These are phyloP conservation scores for Mycogone perniciosa DNA, from an alignment of 2,329 filamentous ascomycete genomes.

Conservation along the genomic window DNA sequence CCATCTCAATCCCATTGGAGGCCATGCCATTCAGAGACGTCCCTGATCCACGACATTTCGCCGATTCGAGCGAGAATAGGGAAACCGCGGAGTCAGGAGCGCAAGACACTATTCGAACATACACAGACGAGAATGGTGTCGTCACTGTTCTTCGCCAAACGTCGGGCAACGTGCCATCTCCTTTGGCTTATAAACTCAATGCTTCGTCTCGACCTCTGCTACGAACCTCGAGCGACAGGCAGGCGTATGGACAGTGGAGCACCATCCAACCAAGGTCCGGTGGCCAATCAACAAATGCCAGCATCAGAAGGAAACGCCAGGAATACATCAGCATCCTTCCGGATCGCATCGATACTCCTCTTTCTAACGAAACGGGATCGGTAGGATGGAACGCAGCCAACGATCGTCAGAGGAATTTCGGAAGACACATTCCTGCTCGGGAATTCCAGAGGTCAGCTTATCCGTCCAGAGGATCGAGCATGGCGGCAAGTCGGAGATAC, in stretches of 20 bases:
- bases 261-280: not conserved
- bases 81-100: not conserved
- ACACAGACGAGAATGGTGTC: constrained; percentile 29
- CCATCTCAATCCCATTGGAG: constrained; percentile 53
- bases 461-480: constrained; percentile 24
- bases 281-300: constrained; percentile 14
- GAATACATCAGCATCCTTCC: constrained; percentile 21
- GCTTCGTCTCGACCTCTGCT: not conserved
- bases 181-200: not conserved
- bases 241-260: not conserved
- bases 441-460: constrained; percentile 15
- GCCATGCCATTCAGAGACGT: constrained; percentile 36
- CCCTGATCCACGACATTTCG: constrained; percentile 29
- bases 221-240: not conserved
- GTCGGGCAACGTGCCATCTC: constrained; percentile 15
- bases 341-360: constrained; percentile 17
- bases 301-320: constrained; percentile 11
- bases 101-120: constrained; percentile 22
- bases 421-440: not conserved
- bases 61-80: constrained; percentile 18
- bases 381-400: not conserved
- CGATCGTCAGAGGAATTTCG: not conserved
- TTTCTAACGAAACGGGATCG: constrained; percentile 1
- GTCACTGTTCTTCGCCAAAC: constrained; percentile 31
- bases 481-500: constrained; percentile 13